phyloP scores from a whole-genome alignment of 768 basidiomycete genomes.

The Amanita molliuscula region DNA sequence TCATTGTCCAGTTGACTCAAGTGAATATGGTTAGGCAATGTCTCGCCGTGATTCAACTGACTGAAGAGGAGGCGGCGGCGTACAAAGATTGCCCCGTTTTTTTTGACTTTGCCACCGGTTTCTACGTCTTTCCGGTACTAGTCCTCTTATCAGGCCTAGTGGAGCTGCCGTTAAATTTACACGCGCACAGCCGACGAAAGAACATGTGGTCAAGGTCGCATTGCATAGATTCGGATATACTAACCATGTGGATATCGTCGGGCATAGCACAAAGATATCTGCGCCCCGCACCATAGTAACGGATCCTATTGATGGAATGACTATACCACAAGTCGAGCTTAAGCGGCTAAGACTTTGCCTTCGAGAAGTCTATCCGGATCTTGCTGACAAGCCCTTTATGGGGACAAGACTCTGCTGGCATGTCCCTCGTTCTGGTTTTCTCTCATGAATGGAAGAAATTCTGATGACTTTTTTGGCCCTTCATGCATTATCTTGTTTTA shows the following conservation, averaged over 20 bases:
- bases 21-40: constrained; percentile 49
- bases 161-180: neutral
- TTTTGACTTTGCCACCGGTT: constrained; percentile 62
- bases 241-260: constrained; percentile 23
- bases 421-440: constrained; percentile 14
- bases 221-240: constrained; percentile 71
- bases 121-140: constrained; percentile 74
- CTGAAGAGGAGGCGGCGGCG: constrained; percentile 47
- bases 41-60: constrained; percentile 71
- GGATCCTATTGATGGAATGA: constrained; percentile 45
- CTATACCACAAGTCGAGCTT: constrained; percentile 54
- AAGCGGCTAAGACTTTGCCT: constrained; percentile 41
- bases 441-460: neutral
- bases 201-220: constrained; percentile 68
- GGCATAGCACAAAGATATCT: constrained; percentile 33
- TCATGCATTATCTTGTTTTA: neutral
- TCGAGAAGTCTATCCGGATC: constrained; percentile 57
- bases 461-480: neutral
- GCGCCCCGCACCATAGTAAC: constrained; percentile 67
- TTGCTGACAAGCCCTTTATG: constrained; percentile 62
- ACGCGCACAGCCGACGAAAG: constrained; percentile 23
- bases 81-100: constrained; percentile 63
- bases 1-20: neutral
- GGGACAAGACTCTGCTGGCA: constrained; percentile 85
- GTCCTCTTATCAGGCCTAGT: constrained; percentile 12